Base-by-base conservation (phyloP, 495 filamentous ascomycete genomes). In the Chaetomium fimeti region DNA sequence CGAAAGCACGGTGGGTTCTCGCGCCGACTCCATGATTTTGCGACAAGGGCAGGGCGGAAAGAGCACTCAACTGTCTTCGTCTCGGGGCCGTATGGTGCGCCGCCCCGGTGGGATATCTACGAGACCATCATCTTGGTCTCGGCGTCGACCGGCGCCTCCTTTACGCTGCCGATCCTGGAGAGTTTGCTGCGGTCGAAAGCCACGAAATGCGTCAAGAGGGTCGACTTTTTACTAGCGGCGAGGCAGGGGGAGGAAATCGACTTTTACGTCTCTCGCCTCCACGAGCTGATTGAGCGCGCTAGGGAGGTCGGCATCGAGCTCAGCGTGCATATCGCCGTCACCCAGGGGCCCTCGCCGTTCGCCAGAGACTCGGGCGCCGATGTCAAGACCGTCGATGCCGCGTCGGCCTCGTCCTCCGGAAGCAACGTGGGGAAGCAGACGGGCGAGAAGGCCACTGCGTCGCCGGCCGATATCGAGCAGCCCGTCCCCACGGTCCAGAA, bases 211-310 rank as follows among this genome's bases (percentile, higher is more conserved):
- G 89, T 86, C 15, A 85, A 86, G 62, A 80, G 84, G 38, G 74
- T 93, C 15, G 82, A 86, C 15, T 90, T 93, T 61, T 76, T 93
- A 2, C 87, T 92, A 79, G 84, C 91, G 24, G 84, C 93, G 45
- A 90, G 85, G 66, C 83, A 85, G 29, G 82, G 83, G 0, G 82
- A 85, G 12, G 88, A 93, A 64, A 74, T 89, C n/a, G 79, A 74
- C 32, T 92, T 87, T 81, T 91, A 91, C 65, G 79, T 84, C n/a
- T 72, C 75, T 13, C 82, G 87, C 64, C 75, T 96, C 3, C 77
- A 81, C 20, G 78, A 83, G 45, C 81, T 86, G 1, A 75, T 85
- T 49, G 77, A 80, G 16, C 84, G 82, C 25, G 82, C 87, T 28
- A 72, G 77, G 62, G 72, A 65, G 8, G 65, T 75, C 2, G 79